A percentile compares a stretch with the other conserved stretches of the same genome.
phyloP scores from a whole-genome alignment of 2,329 filamentous ascomycete genomes.

The Penicillium sp. region DNA sequence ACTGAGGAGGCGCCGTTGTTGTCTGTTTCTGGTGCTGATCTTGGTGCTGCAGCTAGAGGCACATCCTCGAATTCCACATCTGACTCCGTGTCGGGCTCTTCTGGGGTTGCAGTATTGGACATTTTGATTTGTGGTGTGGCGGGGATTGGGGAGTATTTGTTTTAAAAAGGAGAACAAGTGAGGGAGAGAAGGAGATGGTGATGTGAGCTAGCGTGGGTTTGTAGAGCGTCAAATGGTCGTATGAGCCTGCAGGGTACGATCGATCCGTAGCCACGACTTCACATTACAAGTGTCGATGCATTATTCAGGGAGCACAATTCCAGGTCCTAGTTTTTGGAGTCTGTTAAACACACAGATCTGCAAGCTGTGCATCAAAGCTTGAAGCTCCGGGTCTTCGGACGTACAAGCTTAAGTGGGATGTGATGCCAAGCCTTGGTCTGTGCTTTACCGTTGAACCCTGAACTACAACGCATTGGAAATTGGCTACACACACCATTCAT shows the following conservation, averaged over 20 bases:
- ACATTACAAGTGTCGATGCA: background rate
- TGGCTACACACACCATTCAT: too few relatives aligned
- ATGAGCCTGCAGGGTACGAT: background rate
- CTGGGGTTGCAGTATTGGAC: background rate
- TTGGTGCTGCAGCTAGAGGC: background rate
- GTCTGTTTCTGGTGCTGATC: background rate
- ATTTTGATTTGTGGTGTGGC: background rate
- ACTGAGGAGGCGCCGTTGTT: background rate
- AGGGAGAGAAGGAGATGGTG: background rate
- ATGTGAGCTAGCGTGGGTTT: background rate
- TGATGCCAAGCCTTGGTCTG: slow-evolving; percentile 37
- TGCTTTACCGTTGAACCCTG: slow-evolving; percentile 11
- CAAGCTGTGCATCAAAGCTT: background rate
- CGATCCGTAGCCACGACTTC: background rate
- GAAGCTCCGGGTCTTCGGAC: background rate
- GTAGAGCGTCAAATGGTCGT: background rate
- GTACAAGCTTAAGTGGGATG: slow-evolving; percentile 17
- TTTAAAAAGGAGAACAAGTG: background rate
- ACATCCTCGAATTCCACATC: slow-evolving; percentile 26
- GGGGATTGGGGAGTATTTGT: background rate
- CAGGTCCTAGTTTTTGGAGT: background rate
- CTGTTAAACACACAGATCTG: background rate
- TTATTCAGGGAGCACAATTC: background rate
- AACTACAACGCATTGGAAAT: too few relatives aligned
- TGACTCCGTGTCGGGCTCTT: slow-evolving; percentile 6